These are phyloP conservation scores for Podaxis sp. DNA, from an alignment of 768 basidiomycete species.

Conservation along the genomic window DNA sequence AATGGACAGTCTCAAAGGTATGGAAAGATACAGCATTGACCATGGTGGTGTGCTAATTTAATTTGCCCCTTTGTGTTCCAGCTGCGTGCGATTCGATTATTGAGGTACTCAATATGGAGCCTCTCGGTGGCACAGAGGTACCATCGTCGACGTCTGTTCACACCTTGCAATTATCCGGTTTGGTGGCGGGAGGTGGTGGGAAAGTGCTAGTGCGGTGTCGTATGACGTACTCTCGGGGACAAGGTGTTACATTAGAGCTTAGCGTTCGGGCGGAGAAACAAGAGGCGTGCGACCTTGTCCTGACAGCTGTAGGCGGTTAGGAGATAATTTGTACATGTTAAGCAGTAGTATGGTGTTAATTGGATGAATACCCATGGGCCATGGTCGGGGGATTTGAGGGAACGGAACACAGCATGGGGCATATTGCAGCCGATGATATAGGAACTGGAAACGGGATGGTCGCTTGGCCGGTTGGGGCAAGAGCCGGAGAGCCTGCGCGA, in stretches of 20 bases:
- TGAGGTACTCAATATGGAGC: slow-evolving; percentile 96
- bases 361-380: background rate
- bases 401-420: background rate
- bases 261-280: slow-evolving; percentile 90
- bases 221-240: slow-evolving; percentile 90
- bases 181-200: slow-evolving; percentile 91
- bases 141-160: slow-evolving; percentile 86
- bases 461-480: background rate
- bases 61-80: slow-evolving; percentile 31
- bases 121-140: slow-evolving; percentile 85
- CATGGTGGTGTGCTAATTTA: slow-evolving; percentile 6
- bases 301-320: slow-evolving; percentile 83
- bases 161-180: slow-evolving; percentile 89
- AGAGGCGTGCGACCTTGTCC: slow-evolving; percentile 80
- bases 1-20: slow-evolving; percentile 93
- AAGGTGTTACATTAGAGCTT: slow-evolving; percentile 92
- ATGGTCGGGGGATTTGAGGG: background rate
- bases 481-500: slow-evolving; percentile 1
- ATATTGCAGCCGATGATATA: slow-evolving; percentile 10
- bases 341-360: background rate
- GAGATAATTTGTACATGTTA: slow-evolving; percentile 7
- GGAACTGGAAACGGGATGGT: slow-evolving; percentile 1
- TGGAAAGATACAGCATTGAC: slow-evolving; percentile 23
- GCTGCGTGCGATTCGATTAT: slow-evolving; percentile 96
- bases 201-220: slow-evolving; percentile 92